Evolutionary conservation across 495 filamentous ascomycete species (phyloP).

Genomic region (Penicillium alfredii): DNA sequence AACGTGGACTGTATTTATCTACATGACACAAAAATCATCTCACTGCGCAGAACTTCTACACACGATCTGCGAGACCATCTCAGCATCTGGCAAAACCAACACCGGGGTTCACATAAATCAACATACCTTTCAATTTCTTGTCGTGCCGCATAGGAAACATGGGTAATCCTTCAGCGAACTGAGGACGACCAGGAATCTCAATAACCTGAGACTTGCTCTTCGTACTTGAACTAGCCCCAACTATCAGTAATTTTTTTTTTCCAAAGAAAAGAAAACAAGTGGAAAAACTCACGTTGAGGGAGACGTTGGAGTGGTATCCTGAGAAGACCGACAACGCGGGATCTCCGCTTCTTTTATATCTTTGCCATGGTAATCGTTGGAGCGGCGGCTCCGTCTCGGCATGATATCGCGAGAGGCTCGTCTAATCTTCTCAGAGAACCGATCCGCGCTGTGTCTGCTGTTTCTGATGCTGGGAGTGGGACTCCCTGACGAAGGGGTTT

Average conservation of each 20-base stretch:
- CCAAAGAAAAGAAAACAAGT: too few relatives aligned
- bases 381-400: conserved; percentile 4
- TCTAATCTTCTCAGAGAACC: conserved; percentile 5
- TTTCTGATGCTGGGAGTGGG: conserved; percentile 1
- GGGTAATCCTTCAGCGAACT: conserved; percentile 11
- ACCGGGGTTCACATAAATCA: too few relatives aligned
- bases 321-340: too few relatives aligned
- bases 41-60: too few relatives aligned
- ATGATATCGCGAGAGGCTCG: conserved; percentile 7
- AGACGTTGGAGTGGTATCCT: not conserved
- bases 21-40: too few relatives aligned
- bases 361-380: conserved; percentile 5
- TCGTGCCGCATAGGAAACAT: conserved; percentile 9
- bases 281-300: not conserved
- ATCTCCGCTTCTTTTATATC: not conserved
- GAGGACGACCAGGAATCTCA: conserved; percentile 6
- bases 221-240: not conserved
- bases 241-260: not conserved
- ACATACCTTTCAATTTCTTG: conserved; percentile 1
- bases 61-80: too few relatives aligned
- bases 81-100: too few relatives aligned
- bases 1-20: too few relatives aligned
- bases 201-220: conserved; percentile 7
- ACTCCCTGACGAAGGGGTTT: not conserved
- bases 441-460: not conserved